phyloP scores from a whole-genome alignment of 208 protist genomes.

The Entamoeba dispar region DNA sequence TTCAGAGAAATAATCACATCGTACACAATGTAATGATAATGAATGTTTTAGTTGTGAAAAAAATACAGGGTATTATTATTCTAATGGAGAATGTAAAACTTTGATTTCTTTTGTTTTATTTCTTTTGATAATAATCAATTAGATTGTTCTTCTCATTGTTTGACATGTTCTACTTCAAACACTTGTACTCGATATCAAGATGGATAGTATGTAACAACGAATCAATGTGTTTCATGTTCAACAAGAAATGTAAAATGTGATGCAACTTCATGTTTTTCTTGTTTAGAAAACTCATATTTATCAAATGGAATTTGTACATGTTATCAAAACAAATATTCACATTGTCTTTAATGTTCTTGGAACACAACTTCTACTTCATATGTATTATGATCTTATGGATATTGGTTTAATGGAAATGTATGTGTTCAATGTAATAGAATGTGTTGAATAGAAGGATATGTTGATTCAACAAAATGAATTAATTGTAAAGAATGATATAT shows the following conservation, averaged over 20 bases:
- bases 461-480: background rate
- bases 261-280: background rate
- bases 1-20: background rate
- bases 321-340: background rate
- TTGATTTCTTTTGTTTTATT: too few species aligned
- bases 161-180: background rate
- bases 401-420: background rate
- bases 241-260: background rate
- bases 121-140: too few species aligned
- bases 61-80: background rate
- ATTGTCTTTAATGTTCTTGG: background rate
- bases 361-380: background rate
- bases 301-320: background rate
- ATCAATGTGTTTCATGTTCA: background rate
- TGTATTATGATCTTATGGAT: background rate
- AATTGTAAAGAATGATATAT: background rate
- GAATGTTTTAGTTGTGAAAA: background rate
- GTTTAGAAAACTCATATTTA: background rate
- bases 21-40: background rate
- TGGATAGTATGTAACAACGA: background rate
- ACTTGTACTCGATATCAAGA: background rate
- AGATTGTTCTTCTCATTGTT: background rate
- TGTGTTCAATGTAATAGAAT: background rate
- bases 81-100: background rate
- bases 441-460: background rate